Evolutionary conservation across 495 filamentous ascomycete species (phyloP), one percentile per base, ranked within the genome.

Genomic region (Hypoxylon subgilvum): DNA sequence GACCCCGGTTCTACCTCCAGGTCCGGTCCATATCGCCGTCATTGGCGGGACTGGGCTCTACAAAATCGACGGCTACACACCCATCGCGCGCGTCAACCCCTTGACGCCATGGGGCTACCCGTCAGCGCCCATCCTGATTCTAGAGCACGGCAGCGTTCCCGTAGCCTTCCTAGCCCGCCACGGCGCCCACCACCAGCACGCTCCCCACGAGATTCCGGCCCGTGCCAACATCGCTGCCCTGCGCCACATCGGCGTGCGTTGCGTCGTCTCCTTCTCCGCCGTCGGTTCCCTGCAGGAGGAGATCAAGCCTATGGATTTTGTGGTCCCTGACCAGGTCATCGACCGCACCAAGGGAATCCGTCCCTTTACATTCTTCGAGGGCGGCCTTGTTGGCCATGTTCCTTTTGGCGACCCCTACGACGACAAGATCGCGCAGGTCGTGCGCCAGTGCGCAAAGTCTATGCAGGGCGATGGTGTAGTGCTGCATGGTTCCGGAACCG

Each of bases 391-490:
- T 5, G 92, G 90, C 9, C 94, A 99, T 73, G 88, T 97, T 42
- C 88, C 90, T 32, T 97, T 99, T 71, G 94, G 88, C 27, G 93
- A 97, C 69, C 94, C 94, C 1, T 99, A 97, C 68, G 93, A 97
- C 69, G 81, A 81, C 61, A 76, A 78, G 31, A 81, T 99, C 17
- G 87, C 86, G 35, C 78, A 81, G 67, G 74, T 96, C 0, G 86
- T 98, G 4, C 68, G 79, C 52, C 73, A 77, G 30, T 96, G 87
- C 69, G 90, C 89, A 34, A 83, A 89, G 67, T 81, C 83, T 44
- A 77, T 96, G 66, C 82, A 86, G 59, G 91, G 91, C 18, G 88
- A 94, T 3, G 88, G 87, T 19, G 88, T 95, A 3, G 74, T 77
- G 19, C 72, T 96, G 54, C 94, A 97, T 65, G 85, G 85, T 58